A percentile compares a stretch with the other conserved stretches of the same genome.
Evolutionary conservation across 495 filamentous ascomycete species (phyloP).

Genomic region (Podospora pseudopauciseta): DNA sequence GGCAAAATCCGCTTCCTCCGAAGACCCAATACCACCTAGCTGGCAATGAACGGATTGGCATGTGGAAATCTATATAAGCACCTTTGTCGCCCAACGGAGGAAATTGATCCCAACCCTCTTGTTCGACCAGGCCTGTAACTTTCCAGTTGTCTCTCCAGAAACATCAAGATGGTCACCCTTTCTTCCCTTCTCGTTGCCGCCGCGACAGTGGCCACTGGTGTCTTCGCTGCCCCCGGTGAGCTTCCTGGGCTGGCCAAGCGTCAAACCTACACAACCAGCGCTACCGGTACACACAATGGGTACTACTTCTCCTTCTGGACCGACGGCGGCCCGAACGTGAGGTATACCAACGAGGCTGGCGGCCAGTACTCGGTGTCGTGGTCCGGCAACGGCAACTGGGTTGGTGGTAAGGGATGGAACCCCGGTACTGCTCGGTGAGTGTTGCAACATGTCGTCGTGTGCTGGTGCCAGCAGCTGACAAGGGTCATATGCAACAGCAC

Average conservation of each 20-base stretch:
- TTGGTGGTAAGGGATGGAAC: slow-evolving; percentile 61
- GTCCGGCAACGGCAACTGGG: slow-evolving; percentile 55
- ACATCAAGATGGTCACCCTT: slow-evolving; percentile 44
- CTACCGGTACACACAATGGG: slow-evolving; percentile 54
- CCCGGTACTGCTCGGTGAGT: slow-evolving; percentile 38
- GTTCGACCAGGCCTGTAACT: too few species aligned
- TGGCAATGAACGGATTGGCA: too few species aligned
- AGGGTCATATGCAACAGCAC: slow-evolving; percentile 35
- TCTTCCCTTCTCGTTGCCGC: slow-evolving; percentile 41
- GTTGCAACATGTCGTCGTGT: not conserved
- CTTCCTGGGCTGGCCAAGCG: slow-evolving; percentile 40
- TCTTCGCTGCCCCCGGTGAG: slow-evolving; percentile 41
- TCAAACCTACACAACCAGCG: slow-evolving; percentile 27
- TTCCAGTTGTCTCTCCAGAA: not conserved
- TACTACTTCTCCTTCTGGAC: slow-evolving; percentile 65
- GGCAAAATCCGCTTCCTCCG: too few species aligned
- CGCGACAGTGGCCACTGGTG: slow-evolving; percentile 29
- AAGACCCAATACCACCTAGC: too few species aligned
- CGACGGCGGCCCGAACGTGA: slow-evolving; percentile 49
- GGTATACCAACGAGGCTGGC: slow-evolving; percentile 53
- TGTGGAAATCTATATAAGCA: too few species aligned
- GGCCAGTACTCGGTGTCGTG: slow-evolving; percentile 56
- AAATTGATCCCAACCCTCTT: too few species aligned
- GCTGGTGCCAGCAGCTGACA: not conserved
- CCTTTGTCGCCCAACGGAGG: too few species aligned